phyloP scores from a whole-genome alignment of 2,329 filamentous ascomycete species.

The Dichotomopilus funicola region DNA sequence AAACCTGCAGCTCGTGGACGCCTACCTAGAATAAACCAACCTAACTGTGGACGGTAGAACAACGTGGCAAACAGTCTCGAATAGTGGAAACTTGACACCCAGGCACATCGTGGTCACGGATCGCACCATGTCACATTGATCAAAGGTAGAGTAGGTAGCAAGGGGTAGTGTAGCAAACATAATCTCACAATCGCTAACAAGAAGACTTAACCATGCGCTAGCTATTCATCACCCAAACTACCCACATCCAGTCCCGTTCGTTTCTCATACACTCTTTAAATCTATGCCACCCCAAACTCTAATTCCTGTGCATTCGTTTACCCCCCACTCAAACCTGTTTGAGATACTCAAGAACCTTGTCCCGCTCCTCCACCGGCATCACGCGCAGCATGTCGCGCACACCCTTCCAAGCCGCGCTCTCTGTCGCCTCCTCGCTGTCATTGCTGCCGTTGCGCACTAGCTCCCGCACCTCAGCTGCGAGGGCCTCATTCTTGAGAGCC shows the following conservation, averaged over 20 bases:
- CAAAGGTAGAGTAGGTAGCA: too few relatives aligned
- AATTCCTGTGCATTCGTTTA: neutral
- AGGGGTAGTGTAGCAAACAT: neutral
- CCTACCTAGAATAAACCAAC: too few relatives aligned
- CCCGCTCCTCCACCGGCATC: slow-evolving; percentile 81
- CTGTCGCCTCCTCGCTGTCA: slow-evolving; percentile 56
- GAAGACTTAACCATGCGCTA: neutral
- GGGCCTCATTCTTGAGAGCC: slow-evolving; percentile 64
- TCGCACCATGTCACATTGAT: too few relatives aligned
- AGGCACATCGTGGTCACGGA: too few relatives aligned
- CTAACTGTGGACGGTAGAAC: too few relatives aligned
- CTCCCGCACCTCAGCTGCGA: slow-evolving; percentile 60
- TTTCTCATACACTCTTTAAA: too few relatives aligned
- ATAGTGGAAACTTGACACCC: too few relatives aligned
- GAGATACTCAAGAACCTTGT: slow-evolving; percentile 64
- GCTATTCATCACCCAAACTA: neutral
- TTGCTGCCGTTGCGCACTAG: slow-evolving; percentile 64
- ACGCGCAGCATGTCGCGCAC: slow-evolving; percentile 79
- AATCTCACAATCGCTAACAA: neutral
- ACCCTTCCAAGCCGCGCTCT: slow-evolving; percentile 70
- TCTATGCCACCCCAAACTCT: neutral
- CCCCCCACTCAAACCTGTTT: slow-evolving; percentile 16
- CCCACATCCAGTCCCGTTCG: too few relatives aligned
- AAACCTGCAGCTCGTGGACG: too few relatives aligned
- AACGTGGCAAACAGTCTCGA: too few relatives aligned